Base-by-base conservation (phyloP, 106 monocot genomes). In the Apostasia shenzhenica region DNA sequence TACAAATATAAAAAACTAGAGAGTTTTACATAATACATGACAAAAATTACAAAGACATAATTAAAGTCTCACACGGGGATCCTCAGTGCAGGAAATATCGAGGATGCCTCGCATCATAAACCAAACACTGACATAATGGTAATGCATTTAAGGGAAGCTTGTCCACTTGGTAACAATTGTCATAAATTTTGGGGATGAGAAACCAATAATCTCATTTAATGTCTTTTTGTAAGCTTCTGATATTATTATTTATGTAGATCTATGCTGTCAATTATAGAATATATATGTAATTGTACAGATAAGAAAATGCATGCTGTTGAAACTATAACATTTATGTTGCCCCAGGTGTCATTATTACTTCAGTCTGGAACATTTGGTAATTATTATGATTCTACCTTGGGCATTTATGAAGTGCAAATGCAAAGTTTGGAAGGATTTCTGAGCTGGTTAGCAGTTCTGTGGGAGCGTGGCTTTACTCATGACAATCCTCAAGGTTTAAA, bases 401-500 rank as follows among this genome's bases (percentile, higher is more conserved):
- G 56, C 14, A 48, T 65, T 67, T 71, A 55, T 67, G 56, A 83
- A 62, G 44, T 66, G 71, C 83, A 86, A 45, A 91, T 95, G 88
- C 83, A 85, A 70, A 81, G 81, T 64, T 51, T 70, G 47, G 80
- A 84, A 50, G 78, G 74, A 70, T 72, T 84, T 62, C 83, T 95
- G 46, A 70, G 69, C 57, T 95, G 88, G 95, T 72, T 91, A 78
- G 70, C 86, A 41, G 73, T 91, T 72, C 61, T 95, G 52, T 95
- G 91, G 95, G 91, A 95, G 72, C 91, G 88, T 79, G 95, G 95
- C 6, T 76, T 95, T 77, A 76, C 71, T 67, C 95, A 95, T 81
- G 95, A 84, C 68, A 95, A 95, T 72, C 91, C 86, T 71, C 88
- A 91, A 78, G 95, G 95, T 80, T 11, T 1, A 13, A 14, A 44